A percentile compares a stretch with the other conserved stretches of the same genome.
Conservation (phyloP, 2,329 filamentous ascomycete genomes). For the Sporothrix curviconia region DNA sequence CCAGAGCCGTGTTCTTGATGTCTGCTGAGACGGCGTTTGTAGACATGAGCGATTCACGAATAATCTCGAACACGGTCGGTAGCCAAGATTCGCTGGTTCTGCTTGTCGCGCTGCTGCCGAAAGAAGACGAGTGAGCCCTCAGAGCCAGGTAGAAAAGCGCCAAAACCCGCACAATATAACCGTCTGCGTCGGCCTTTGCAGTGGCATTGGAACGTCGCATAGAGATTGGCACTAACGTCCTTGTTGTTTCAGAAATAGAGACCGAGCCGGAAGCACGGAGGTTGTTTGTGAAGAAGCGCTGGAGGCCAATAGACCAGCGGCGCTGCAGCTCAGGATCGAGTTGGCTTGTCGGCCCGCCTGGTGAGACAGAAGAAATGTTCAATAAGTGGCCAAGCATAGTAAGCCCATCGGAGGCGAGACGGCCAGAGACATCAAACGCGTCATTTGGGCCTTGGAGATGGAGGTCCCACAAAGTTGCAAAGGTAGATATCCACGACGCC, state of each 20-base stretch:
- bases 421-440: slow-evolving; percentile 40
- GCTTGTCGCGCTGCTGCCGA: slow-evolving; percentile 29
- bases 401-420: slow-evolving; percentile 36
- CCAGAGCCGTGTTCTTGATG: slow-evolving; percentile 20
- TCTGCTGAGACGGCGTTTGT: background rate
- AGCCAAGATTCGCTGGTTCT: slow-evolving; percentile 35
- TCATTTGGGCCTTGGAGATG: slow-evolving; percentile 46
- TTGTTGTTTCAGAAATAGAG: slow-evolving; percentile 39
- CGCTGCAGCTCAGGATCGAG: slow-evolving; percentile 24
- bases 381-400: slow-evolving; percentile 38
- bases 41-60: slow-evolving; percentile 25
- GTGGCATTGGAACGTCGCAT: background rate
- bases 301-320: slow-evolving; percentile 42
- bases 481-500: slow-evolving; percentile 41
- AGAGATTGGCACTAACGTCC: slow-evolving; percentile 20
- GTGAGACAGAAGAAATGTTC: too few species aligned
- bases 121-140: slow-evolving; percentile 24
- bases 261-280: slow-evolving; percentile 46
- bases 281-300: slow-evolving; percentile 43
- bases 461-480: slow-evolving; percentile 46
- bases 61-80: slow-evolving; percentile 30
- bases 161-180: slow-evolving; percentile 30
- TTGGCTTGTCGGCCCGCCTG: slow-evolving; percentile 25
- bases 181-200: background rate
- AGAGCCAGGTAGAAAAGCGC: slow-evolving; percentile 40